phyloP scores from a whole-genome alignment of 352 stramenopile species.

The Saprolegnia parasitica region DNA sequence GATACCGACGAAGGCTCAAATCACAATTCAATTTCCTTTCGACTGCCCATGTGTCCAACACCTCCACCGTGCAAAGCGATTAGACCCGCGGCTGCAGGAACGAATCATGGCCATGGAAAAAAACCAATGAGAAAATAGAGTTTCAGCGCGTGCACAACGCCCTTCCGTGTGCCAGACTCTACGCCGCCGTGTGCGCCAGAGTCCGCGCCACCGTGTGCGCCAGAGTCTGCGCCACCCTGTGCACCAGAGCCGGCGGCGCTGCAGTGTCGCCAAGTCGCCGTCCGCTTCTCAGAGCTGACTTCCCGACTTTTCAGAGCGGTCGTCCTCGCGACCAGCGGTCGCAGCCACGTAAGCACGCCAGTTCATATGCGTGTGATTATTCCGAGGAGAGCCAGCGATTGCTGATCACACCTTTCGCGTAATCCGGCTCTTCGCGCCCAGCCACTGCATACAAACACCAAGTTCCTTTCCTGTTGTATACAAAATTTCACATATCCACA shows the following conservation, averaged over 20 bases:
- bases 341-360: not conserved
- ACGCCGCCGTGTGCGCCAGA: too few relatives aligned
- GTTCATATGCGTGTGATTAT: not conserved
- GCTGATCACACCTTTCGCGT: not conserved
- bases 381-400: not conserved
- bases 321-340: too few relatives aligned
- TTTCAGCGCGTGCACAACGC: too few relatives aligned
- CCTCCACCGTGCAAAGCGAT: not conserved
- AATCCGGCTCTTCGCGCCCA: not conserved
- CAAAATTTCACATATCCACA: not conserved
- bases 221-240: too few relatives aligned
- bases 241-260: too few relatives aligned
- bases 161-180: too few relatives aligned
- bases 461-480: not conserved
- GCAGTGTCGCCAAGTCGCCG: too few relatives aligned
- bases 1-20: not conserved
- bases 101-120: not conserved
- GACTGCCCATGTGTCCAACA: constrained; percentile 7
- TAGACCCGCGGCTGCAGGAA: not conserved
- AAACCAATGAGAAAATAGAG: too few relatives aligned
- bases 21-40: constrained; percentile 13
- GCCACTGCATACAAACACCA: not conserved
- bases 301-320: too few relatives aligned
- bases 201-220: too few relatives aligned
- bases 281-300: too few relatives aligned